Conservation (phyloP, 192 early-diverging fungal species). For the Powellomyces hirtus region DNA sequence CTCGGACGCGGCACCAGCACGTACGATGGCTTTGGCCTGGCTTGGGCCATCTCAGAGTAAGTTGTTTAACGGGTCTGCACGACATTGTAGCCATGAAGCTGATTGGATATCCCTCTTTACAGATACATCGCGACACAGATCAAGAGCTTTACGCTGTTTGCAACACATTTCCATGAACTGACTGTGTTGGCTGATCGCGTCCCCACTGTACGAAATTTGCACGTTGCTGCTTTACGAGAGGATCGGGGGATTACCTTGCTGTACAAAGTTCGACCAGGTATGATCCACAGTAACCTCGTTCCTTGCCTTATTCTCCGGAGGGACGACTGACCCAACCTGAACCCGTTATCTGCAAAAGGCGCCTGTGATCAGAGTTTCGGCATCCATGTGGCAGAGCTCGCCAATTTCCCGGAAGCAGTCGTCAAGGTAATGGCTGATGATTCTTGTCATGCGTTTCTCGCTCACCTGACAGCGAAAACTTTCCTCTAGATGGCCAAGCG, state of each 20-base stretch:
- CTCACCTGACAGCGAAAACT: neutral
- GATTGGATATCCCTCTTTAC: constrained; percentile 6
- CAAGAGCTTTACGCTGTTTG: constrained; percentile 79
- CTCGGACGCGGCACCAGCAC: constrained; percentile 97
- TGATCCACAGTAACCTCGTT: too few relatives aligned
- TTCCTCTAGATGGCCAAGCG: constrained; percentile 63
- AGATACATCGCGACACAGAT: constrained; percentile 71
- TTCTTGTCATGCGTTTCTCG: neutral
- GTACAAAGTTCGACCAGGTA: constrained; percentile 81
- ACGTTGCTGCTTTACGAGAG: constrained; percentile 73
- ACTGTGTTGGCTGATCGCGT: constrained; percentile 75
- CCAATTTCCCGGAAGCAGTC: constrained; percentile 82
- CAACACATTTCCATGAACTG: constrained; percentile 98
- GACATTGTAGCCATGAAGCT: neutral
- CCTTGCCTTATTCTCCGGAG: constrained; percentile 11
- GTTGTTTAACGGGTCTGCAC: constrained; percentile 11
- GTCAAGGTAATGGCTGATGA: constrained; percentile 43
- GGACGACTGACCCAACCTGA: neutral
- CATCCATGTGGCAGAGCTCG: constrained; percentile 95
- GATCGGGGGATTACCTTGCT: constrained; percentile 71
- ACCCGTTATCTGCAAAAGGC: constrained; percentile 37
- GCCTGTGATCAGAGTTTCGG: constrained; percentile 97
- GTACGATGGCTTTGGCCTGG: constrained; percentile 95
- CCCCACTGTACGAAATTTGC: constrained; percentile 78
- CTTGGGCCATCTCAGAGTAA: constrained; percentile 96